These are phyloP conservation scores for Cyberlindnera xylosilytica DNA, from an alignment of 805 yeast species.

Conservation along the genomic window DNA sequence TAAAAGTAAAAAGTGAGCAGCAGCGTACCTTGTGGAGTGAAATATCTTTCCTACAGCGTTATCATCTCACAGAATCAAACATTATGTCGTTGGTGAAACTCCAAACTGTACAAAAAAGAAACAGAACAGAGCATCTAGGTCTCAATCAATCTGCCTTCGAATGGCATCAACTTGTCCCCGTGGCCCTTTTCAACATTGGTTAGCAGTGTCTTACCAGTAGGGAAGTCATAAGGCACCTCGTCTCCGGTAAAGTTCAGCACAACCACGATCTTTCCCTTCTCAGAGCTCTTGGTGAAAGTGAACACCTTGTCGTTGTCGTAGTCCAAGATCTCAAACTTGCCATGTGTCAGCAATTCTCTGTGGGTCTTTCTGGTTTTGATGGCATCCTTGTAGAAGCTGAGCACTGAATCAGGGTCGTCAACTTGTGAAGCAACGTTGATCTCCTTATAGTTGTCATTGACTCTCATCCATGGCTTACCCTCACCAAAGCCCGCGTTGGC, in stretches of 20 bases:
- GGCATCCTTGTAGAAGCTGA: slow-evolving; percentile 43
- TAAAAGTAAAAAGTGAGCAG: too few relatives aligned
- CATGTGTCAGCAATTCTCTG: slow-evolving; percentile 44
- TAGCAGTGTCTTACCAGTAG: slow-evolving; percentile 32
- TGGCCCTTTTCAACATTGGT: slow-evolving; percentile 30
- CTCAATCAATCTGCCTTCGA: slow-evolving; percentile 43
- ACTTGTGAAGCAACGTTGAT: slow-evolving; percentile 47
- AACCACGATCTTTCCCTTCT: slow-evolving; percentile 33
- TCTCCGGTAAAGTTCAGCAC: slow-evolving; percentile 42
- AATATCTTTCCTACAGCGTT: too few relatives aligned
- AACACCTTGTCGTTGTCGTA: slow-evolving; percentile 40
- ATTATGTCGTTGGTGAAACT: too few relatives aligned
- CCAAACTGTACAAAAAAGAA: too few relatives aligned
- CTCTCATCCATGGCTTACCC: slow-evolving; percentile 51
- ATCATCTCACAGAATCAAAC: too few relatives aligned
- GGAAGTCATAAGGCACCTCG: slow-evolving; percentile 30
- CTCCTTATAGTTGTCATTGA: slow-evolving; percentile 46
- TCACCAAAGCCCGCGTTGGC: slow-evolving; percentile 46
- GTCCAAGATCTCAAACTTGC: slow-evolving; percentile 43
- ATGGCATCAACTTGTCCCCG: slow-evolving; percentile 35
- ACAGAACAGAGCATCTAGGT: too few relatives aligned
- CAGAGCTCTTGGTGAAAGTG: slow-evolving; percentile 38
- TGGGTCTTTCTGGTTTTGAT: slow-evolving; percentile 41
- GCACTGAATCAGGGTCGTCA: slow-evolving; percentile 43
- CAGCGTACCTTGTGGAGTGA: too few relatives aligned